Conservation (phyloP, 2,329 filamentous ascomycete genomes). For the Aspergillus clavatus region DNA sequence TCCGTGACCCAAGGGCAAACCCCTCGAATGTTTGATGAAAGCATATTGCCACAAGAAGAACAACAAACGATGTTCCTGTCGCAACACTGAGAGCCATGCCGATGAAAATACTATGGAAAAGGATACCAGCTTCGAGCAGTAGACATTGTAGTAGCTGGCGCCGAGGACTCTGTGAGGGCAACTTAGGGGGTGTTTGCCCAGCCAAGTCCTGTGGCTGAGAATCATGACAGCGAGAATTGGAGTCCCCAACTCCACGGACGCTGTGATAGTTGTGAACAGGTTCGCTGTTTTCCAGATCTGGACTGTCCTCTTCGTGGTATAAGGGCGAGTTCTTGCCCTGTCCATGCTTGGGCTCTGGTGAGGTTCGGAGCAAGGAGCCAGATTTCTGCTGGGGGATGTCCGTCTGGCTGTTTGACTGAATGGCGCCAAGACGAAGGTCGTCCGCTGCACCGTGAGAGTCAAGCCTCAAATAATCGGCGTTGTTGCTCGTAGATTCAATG, state of each 20-base stretch:
- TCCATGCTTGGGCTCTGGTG: constrained; percentile 14
- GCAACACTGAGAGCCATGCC: constrained; percentile 81
- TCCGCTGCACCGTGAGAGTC: constrained; percentile 17
- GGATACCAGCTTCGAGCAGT: constrained; percentile 74
- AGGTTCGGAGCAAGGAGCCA: constrained; percentile 10
- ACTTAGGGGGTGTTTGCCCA: constrained; percentile 24
- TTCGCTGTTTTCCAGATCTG: constrained; percentile 55
- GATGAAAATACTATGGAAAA: constrained; percentile 82
- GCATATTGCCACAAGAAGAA: constrained; percentile 73
- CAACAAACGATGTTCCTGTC: constrained; percentile 71
- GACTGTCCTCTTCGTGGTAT: constrained; percentile 51
- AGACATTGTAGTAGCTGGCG: constrained; percentile 71
- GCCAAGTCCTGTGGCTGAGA: constrained; percentile 11
- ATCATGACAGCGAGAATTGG: constrained; percentile 12
- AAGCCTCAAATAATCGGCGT: constrained; percentile 19
- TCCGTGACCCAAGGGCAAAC: constrained; percentile 76
- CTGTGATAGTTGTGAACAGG: constrained; percentile 20
- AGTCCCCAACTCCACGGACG: constrained; percentile 9
- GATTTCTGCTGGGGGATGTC: constrained; percentile 9
- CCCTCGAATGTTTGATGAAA: constrained; percentile 90
- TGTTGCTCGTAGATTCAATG: constrained; percentile 14
- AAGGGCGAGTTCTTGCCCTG: constrained; percentile 20
- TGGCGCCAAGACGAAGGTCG: constrained; percentile 19
- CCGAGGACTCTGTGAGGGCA: constrained; percentile 53
- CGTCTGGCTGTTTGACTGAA: constrained; percentile 1